These are phyloP conservation scores for Aspergillus egyptiacus DNA, from an alignment of 495 filamentous ascomycete species.

Conservation along the genomic window DNA sequence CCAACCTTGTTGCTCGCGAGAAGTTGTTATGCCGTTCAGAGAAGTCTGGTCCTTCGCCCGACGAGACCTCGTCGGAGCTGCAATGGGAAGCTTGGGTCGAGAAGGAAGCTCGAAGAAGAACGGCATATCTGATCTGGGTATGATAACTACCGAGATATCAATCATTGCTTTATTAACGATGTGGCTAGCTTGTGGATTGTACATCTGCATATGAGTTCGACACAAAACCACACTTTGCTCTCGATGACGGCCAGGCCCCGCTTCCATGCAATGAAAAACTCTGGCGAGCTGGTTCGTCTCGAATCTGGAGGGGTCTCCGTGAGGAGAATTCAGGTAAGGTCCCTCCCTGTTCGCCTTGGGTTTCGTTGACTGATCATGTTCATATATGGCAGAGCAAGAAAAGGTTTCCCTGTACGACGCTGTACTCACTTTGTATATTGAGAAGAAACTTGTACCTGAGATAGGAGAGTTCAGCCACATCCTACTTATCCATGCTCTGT, in stretches of 20 bases:
- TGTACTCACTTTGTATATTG: conserved; percentile 44
- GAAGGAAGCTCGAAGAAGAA: conserved; percentile 34
- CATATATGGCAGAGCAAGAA: conserved; percentile 12
- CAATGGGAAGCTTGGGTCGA: conserved; percentile 27
- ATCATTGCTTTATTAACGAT: not conserved
- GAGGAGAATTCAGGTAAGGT: conserved; percentile 23
- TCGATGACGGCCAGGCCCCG: conserved; percentile 39
- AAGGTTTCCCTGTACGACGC: conserved; percentile 40
- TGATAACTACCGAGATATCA: not conserved
- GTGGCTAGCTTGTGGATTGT: conserved; percentile 38
- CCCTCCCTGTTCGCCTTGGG: not conserved
- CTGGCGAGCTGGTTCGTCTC: conserved; percentile 38
- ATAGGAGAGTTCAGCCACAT: conserved; percentile 45
- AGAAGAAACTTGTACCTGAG: conserved; percentile 39
- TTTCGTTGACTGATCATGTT: conserved; percentile 10
- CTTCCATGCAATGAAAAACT: conserved; percentile 43
- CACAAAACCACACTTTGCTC: conserved; percentile 28
- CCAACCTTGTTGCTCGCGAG: conserved; percentile 24
- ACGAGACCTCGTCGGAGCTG: conserved; percentile 15
- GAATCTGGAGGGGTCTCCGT: conserved; percentile 34
- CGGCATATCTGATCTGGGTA: conserved; percentile 45
- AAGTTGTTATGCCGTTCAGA: conserved; percentile 18
- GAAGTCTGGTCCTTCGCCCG: not conserved
- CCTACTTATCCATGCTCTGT: conserved; percentile 46
- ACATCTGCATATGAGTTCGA: conserved; percentile 42